These are phyloP conservation scores for Colletotrichum acutatum DNA, from an alignment of 2,329 filamentous ascomycete species.

Conservation along the genomic window DNA sequence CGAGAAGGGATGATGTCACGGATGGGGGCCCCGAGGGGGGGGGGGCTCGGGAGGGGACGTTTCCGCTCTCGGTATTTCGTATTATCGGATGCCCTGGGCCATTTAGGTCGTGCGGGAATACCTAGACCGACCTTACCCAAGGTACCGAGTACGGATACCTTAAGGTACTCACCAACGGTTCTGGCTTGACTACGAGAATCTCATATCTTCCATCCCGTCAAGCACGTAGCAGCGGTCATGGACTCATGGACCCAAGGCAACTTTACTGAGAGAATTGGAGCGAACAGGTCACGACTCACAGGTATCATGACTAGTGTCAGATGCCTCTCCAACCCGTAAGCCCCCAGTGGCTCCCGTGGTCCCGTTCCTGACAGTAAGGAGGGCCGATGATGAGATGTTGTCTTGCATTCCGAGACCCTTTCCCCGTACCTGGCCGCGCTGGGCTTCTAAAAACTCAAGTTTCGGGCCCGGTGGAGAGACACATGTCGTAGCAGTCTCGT, in stretches of 20 bases:
- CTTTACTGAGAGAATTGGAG: background rate
- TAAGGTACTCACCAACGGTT: no score
- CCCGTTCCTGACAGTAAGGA: conserved; percentile 12
- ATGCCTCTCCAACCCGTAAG: conserved; percentile 14
- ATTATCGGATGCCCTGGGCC: background rate
- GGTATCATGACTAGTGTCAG: conserved; percentile 33
- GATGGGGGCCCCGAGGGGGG: background rate
- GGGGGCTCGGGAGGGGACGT: background rate
- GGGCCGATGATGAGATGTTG: conserved; percentile 31
- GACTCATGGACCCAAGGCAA: background rate
- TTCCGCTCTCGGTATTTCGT: background rate
- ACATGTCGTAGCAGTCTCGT: conserved; percentile 25
- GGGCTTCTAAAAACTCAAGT: conserved; percentile 24
- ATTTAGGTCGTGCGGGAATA: background rate
- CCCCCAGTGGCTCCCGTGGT: background rate
- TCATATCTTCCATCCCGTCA: background rate
- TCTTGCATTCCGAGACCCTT: conserved; percentile 26
- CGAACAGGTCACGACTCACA: background rate
- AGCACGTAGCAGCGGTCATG: background rate
- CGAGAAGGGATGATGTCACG: conserved; percentile 31
- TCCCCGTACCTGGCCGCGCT: conserved; percentile 27
- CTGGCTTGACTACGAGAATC: background rate
- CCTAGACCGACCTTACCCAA: no score
- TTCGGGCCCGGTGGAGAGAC: conserved; percentile 28
- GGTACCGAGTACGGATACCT: no score